A percentile compares a stretch with the other conserved stretches of the same genome.
These are phyloP conservation scores for Rhodosorus marinus DNA, from an alignment of 23 red algal species.

Conservation along the genomic window DNA sequence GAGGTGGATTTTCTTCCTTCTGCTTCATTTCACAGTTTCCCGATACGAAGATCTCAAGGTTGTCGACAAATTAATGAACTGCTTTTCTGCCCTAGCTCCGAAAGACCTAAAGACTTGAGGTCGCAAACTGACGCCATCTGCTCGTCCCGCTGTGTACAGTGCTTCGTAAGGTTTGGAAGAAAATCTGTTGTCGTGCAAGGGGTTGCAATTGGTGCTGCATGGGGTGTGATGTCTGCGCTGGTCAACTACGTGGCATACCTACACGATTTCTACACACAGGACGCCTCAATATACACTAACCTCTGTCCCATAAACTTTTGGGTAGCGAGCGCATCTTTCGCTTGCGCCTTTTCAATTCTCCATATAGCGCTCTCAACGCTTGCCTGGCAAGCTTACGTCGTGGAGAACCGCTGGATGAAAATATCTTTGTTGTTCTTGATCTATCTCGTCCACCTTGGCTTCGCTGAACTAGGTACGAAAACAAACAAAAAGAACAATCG, in stretches of 20 bases:
- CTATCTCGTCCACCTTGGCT: no score
- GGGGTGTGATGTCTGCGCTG: constrained; percentile 31
- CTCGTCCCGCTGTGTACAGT: no score
- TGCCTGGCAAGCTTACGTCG: constrained; percentile 29
- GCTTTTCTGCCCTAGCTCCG: no score
- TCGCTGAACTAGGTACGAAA: no score
- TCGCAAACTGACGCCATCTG: no score
- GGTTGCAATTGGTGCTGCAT: constrained; percentile 38
- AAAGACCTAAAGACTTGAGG: no score
- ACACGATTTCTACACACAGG: constrained; percentile 20
- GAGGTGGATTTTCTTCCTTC: constrained; percentile 13
- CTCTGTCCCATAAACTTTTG: constrained; percentile 41
- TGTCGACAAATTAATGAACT: no score
- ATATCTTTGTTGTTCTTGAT: no score
- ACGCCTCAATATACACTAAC: constrained; percentile 48
- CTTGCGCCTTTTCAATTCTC: constrained; percentile 36
- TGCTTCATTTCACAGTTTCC: constrained; percentile 10
- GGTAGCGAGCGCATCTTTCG: constrained; percentile 13
- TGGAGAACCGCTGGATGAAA: no score
- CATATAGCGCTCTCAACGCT: constrained; percentile 19
- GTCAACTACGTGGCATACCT: constrained; percentile 27
- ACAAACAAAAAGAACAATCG: no score
- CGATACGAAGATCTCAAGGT: constrained; percentile 13
- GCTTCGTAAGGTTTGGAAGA: constrained; percentile 32
- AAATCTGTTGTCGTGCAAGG: constrained; percentile 19